These are phyloP conservation scores for Rhodocollybia butyracea DNA, from an alignment of 768 basidiomycete species.

Conservation along the genomic window DNA sequence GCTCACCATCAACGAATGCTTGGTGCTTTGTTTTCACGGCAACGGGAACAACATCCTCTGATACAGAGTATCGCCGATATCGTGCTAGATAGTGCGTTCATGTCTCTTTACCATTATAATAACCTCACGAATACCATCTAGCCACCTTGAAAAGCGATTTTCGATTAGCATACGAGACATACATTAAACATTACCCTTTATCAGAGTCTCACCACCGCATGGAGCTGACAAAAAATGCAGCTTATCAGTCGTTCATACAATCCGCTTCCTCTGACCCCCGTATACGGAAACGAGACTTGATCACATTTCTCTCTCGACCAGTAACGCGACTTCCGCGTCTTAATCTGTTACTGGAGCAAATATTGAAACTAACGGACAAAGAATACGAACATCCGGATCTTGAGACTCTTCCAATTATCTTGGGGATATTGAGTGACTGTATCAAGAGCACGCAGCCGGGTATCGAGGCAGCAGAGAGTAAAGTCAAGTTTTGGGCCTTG, in stretches of 20 bases:
- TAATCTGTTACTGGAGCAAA: slow-evolving; percentile 67
- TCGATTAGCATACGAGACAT: slow-evolving; percentile 67
- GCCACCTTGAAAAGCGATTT: slow-evolving; percentile 47
- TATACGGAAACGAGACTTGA: slow-evolving; percentile 70
- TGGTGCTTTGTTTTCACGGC: slow-evolving; percentile 69
- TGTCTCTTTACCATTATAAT: slow-evolving; percentile 1
- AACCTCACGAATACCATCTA: slow-evolving; percentile 27
- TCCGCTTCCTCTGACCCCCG: slow-evolving; percentile 60
- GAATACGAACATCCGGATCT: slow-evolving; percentile 76
- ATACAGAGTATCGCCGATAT: slow-evolving; percentile 83
- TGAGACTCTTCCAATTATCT: slow-evolving; percentile 70
- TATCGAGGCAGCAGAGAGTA: slow-evolving; percentile 86
- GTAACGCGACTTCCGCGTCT: slow-evolving; percentile 86
- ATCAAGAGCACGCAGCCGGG: slow-evolving; percentile 88
- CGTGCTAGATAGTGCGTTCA: slow-evolving; percentile 66
- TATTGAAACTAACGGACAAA: slow-evolving; percentile 59
- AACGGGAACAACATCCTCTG: slow-evolving; percentile 82
- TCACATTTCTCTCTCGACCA: slow-evolving; percentile 81
- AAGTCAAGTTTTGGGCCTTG: slow-evolving; percentile 84
- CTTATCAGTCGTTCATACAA: slow-evolving; percentile 67
- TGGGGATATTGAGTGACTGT: slow-evolving; percentile 64
- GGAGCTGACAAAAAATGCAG: slow-evolving; percentile 65
- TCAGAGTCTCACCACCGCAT: slow-evolving; percentile 79
- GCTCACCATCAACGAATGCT: slow-evolving; percentile 68
- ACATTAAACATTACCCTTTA: slow-evolving; percentile 87